Conservation (phyloP, 768 basidiomycete genomes). For the Podaxis pistillaris region DNA sequence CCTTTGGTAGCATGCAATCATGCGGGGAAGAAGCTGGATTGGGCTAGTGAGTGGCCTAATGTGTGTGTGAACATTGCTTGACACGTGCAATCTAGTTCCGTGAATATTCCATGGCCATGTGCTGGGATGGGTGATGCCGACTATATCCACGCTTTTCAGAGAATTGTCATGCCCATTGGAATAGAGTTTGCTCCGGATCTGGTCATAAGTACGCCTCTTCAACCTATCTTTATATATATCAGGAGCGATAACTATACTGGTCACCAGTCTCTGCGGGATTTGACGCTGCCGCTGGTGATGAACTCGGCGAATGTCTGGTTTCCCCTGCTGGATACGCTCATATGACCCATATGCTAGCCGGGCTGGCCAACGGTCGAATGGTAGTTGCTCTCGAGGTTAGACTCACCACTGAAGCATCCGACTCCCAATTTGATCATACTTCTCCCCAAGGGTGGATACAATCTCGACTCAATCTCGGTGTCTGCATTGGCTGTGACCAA, state of each 20-base stretch:
- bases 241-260: background rate
- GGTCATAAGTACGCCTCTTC: slow-evolving; percentile 75
- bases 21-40: slow-evolving; percentile 81
- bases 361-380: slow-evolving; percentile 83
- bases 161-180: slow-evolving; percentile 94
- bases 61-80: background rate
- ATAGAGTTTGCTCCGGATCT: slow-evolving; percentile 95
- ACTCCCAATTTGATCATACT: background rate
- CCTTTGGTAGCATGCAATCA: slow-evolving; percentile 84
- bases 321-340: slow-evolving; percentile 93
- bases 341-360: slow-evolving; percentile 96
- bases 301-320: slow-evolving; percentile 88
- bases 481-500: slow-evolving; percentile 86
- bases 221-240: too few relatives aligned
- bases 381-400: slow-evolving; percentile 92
- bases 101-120: slow-evolving; percentile 95
- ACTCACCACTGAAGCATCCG: background rate
- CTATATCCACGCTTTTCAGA: slow-evolving; percentile 95
- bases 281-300: slow-evolving; percentile 93
- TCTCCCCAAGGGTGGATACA: slow-evolving; percentile 85
- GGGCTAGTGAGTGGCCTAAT: slow-evolving; percentile 71
- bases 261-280: slow-evolving; percentile 92
- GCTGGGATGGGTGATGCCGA: slow-evolving; percentile 91
- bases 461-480: slow-evolving; percentile 81
- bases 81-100: slow-evolving; percentile 54